These are phyloP conservation scores for Xanthoconium stramineum DNA, from an alignment of 768 basidiomycete genomes.

Conservation along the genomic window DNA sequence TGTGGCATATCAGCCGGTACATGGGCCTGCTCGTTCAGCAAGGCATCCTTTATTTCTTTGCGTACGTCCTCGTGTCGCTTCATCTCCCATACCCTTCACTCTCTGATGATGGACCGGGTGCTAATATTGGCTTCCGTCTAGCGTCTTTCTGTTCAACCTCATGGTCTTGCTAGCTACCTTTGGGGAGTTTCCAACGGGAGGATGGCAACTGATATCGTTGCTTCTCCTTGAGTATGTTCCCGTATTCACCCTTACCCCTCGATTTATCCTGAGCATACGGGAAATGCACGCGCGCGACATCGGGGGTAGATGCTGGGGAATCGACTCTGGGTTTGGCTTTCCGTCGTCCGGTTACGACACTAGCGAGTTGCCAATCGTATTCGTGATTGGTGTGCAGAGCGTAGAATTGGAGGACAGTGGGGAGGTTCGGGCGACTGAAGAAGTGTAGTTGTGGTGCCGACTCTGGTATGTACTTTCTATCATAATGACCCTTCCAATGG, in stretches of 20 bases:
- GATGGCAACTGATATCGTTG: not conserved
- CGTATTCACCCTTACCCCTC: not conserved
- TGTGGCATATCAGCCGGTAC: not conserved
- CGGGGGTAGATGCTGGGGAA: not conserved
- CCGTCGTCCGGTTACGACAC: not conserved
- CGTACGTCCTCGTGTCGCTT: not conserved
- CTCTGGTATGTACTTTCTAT: no score
- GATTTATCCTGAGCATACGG: not conserved
- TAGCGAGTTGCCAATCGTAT: not conserved
- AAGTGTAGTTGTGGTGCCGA: no score
- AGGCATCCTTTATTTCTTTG: not conserved
- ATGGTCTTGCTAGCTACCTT: not conserved
- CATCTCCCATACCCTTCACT: not conserved
- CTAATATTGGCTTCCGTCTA: not conserved
- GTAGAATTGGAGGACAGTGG: not conserved
- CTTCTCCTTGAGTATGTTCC: not conserved
- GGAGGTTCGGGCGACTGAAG: no score
- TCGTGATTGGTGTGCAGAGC: not conserved
- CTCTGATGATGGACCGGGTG: not conserved
- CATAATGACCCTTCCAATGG: no score
- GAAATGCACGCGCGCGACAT: not conserved
- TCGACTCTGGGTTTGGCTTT: not conserved
- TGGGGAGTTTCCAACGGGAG: not conserved
- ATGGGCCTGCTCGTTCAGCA: not conserved
- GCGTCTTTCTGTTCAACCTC: not conserved